Evolutionary conservation across 176 grass and related monocot genomes (phyloP), one percentile per base, ranked within the genome.

Genomic region (Juncus inflexus): DNA sequence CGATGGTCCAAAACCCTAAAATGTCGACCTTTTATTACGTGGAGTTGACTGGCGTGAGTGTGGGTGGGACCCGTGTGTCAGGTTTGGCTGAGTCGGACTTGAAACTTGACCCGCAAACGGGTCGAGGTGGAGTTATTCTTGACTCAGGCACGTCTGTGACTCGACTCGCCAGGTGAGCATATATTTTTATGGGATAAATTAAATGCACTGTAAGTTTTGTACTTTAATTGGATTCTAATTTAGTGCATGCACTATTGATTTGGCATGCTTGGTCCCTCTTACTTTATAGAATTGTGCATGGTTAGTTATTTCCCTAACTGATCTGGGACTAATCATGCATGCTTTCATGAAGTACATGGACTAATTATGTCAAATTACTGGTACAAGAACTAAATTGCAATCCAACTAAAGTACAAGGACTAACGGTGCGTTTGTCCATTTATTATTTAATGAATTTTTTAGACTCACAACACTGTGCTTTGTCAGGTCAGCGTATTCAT

Each of bases 121-220:
- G 90, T 5, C 76, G 38, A 5, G 90, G 90, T n/a, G 90, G 86
- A 62, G 14, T 95, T 39, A 75, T 95, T 13, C 72, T 95, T 12
- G 86, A 95, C 76, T 95, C 86, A 4, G 83, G 83, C 50, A 84
- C 90, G 12, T 68, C 83, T 3, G 61, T 90, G 0, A 83, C 87
- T 54, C 76, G 79, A 56, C 58, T 86, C 64, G 10, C 77, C 41
- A 1, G 4, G 9, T 65, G 58, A 47, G 43, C 43, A 47, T 47
- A 47, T 28, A 4, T n/a, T 19, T 19, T 59, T 15, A n/a, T 19
- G 55, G 8, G 4, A 19, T 59, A 19, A 15, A n/a, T n/a, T 59
- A 19, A n/a, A 19, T 19, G 6, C 55, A 59, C 28, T 28, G 19
- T 28, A 1, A 28, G 19, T 28, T 28, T 28, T 28, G 19, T 28